These are phyloP conservation scores for Metschnikowia henanensis DNA, from an alignment of 805 yeast species.

Conservation along the genomic window DNA sequence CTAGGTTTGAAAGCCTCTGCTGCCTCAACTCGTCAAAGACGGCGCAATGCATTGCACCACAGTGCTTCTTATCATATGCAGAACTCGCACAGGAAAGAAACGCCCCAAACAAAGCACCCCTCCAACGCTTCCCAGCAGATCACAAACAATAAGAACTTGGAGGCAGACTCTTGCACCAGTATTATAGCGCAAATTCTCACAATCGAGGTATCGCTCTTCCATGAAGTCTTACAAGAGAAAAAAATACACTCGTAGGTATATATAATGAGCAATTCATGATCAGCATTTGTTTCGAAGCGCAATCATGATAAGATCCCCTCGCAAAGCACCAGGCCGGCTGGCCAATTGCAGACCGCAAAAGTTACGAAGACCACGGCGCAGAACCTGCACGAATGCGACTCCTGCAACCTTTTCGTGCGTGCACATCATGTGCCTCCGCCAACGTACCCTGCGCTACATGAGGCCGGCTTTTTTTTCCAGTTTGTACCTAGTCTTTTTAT, in stretches of 20 bases:
- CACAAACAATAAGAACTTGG: not conserved
- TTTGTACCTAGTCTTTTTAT: conserved; percentile 8
- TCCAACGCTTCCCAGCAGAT: not conserved
- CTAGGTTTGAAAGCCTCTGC: no score
- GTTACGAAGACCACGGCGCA: conserved; percentile 8
- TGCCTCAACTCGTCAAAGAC: no score
- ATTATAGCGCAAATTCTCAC: not conserved
- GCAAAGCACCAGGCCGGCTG: conserved; percentile 8
- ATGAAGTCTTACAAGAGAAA: no score
- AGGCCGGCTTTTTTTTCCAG: conserved; percentile 7
- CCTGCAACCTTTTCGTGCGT: conserved; percentile 17
- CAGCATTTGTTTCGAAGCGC: not conserved
- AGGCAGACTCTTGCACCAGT: not conserved
- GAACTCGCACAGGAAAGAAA: not conserved
- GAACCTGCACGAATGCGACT: conserved; percentile 4
- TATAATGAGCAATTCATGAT: no score
- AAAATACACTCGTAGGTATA: no score
- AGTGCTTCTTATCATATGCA: not conserved
- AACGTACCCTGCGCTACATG: conserved; percentile 16
- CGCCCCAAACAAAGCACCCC: not conserved
- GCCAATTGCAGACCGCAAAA: conserved; percentile 10
- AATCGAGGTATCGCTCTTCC: no score
- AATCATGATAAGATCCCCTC: conserved; percentile 7
- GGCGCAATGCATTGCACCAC: conserved; percentile 10
- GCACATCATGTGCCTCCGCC: conserved; percentile 17